These are phyloP conservation scores for Annulohypoxylon maeteangense DNA, from an alignment of 495 filamentous ascomycete species.

Conservation along the genomic window DNA sequence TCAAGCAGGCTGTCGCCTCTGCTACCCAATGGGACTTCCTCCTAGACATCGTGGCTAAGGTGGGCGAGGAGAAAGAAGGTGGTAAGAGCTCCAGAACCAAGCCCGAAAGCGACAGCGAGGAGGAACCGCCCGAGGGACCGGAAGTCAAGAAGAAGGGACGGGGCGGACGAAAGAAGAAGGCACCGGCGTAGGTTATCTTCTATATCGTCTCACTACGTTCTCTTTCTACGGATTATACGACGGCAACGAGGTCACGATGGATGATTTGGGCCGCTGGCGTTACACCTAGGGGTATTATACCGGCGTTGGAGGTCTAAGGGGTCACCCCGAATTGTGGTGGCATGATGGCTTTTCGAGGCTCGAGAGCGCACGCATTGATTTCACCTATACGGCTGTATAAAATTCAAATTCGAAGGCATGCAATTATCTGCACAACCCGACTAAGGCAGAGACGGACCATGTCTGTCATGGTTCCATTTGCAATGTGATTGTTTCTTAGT, in stretches of 20 bases:
- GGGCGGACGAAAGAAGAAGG: constrained; percentile 58
- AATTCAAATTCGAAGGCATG: constrained; percentile 25
- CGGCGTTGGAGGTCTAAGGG: constrained; percentile 46
- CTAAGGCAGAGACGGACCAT: background rate
- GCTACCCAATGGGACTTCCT: constrained; percentile 95
- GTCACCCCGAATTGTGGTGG: constrained; percentile 29
- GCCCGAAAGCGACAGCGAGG: constrained; percentile 58
- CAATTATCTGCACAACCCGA: background rate
- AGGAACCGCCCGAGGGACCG: constrained; percentile 46
- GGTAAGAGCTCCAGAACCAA: constrained; percentile 44
- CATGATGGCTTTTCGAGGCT: constrained; percentile 9
- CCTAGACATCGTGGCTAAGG: constrained; percentile 86
- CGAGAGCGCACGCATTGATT: constrained; percentile 1
- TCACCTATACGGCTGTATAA: constrained; percentile 1
- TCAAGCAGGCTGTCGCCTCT: constrained; percentile 86
- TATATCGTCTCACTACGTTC: constrained; percentile 11
- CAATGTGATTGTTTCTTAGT: constrained; percentile 1
- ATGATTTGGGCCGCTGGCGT: constrained; percentile 42
- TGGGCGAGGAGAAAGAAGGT: constrained; percentile 72
- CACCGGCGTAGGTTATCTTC: constrained; percentile 21
- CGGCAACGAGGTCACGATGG: constrained; percentile 42
- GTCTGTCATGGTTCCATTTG: constrained; percentile 8
- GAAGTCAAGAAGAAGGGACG: constrained; percentile 57
- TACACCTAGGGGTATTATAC: constrained; percentile 36
- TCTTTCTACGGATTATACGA: constrained; percentile 42